Conservation (phyloP, 2,329 filamentous ascomycete genomes). For the Polychaeton citri region DNA sequence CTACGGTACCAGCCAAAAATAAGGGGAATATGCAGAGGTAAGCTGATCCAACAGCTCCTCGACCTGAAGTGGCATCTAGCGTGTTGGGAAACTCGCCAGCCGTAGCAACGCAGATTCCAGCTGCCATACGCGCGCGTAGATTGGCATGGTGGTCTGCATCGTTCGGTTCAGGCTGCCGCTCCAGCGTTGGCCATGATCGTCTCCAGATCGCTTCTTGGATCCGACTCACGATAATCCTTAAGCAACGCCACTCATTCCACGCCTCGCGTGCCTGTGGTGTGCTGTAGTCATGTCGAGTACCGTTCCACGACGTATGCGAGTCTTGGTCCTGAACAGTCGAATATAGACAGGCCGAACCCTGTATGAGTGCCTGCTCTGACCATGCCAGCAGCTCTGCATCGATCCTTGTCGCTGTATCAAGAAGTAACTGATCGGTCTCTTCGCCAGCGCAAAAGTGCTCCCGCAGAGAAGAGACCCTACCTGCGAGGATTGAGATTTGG, state of each 20-base stretch:
- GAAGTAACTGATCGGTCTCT: slow-evolving; percentile 3
- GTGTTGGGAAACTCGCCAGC: slow-evolving; percentile 5
- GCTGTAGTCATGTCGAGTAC: slow-evolving; percentile 5
- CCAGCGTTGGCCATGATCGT: slow-evolving; percentile 9
- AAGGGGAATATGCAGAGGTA: slow-evolving; percentile 4
- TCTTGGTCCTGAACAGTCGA: slow-evolving; percentile 2
- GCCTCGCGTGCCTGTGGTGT: slow-evolving; percentile 2
- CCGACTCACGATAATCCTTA: slow-evolving; percentile 7
- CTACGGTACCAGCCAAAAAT: slow-evolving; percentile 5
- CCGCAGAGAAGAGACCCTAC: slow-evolving; percentile 3
- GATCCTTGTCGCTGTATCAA: slow-evolving; percentile 1
- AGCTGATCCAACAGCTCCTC: slow-evolving; percentile 3
- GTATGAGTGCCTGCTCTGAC: slow-evolving; percentile 3
- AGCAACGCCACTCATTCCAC: slow-evolving; percentile 8
- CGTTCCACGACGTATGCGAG: slow-evolving; percentile 4
- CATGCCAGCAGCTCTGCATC: slow-evolving; percentile 7
- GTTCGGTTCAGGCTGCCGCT: background rate
- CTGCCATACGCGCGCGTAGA: slow-evolving; percentile 4
- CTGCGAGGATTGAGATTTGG: slow-evolving; percentile 4
- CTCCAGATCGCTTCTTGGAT: slow-evolving; percentile 8
- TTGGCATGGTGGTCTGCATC: slow-evolving; percentile 4
- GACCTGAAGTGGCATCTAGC: slow-evolving; percentile 1
- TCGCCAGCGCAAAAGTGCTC: slow-evolving; percentile 2
- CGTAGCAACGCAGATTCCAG: slow-evolving; percentile 7
- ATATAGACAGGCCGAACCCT: slow-evolving; percentile 4